Conservation (phyloP, 192 early-diverging fungal genomes). For the Coemansia sp. region DNA sequence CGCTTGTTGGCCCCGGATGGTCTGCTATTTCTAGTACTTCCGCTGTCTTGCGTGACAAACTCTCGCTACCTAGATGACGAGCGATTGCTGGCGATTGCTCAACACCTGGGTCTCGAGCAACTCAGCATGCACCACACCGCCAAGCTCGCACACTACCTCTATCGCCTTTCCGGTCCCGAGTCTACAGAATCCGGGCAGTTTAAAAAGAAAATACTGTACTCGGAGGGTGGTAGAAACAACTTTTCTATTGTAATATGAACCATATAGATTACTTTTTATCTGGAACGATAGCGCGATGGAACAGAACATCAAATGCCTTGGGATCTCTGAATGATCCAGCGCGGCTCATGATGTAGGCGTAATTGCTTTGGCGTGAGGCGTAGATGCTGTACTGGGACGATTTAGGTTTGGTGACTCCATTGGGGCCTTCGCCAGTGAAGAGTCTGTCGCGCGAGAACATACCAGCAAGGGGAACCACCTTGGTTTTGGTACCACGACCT, state of each 20-base stretch:
- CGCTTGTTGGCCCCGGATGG: constrained; percentile 60
- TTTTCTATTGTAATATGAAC: constrained; percentile 67
- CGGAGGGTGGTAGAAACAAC: constrained; percentile 72
- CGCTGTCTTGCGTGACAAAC: constrained; percentile 81
- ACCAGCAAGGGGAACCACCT: constrained; percentile 19
- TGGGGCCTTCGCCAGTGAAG: constrained; percentile 30
- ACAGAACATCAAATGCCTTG: constrained; percentile 34
- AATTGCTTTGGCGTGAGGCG: constrained; percentile 17
- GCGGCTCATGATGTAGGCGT: constrained; percentile 48
- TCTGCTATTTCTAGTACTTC: constrained; percentile 78
- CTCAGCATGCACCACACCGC: constrained; percentile 67
- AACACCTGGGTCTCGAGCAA: constrained; percentile 66
- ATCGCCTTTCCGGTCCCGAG: constrained; percentile 41
- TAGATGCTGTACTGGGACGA: constrained; percentile 46
- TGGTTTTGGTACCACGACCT: constrained; percentile 21
- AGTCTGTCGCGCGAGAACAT: constrained; percentile 44
- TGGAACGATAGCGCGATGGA: constrained; percentile 23
- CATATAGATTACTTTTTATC: neutral
- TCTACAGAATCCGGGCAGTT: constrained; percentile 21
- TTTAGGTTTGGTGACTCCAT: constrained; percentile 30
- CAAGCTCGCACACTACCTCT: constrained; percentile 83
- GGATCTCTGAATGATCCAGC: constrained; percentile 38
- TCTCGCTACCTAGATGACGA: constrained; percentile 86
- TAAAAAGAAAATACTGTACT: constrained; percentile 69
- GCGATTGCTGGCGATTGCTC: constrained; percentile 66